These are phyloP conservation scores for Lanmaoa pseudosensibilis DNA, from an alignment of 768 basidiomycete species.

Conservation along the genomic window DNA sequence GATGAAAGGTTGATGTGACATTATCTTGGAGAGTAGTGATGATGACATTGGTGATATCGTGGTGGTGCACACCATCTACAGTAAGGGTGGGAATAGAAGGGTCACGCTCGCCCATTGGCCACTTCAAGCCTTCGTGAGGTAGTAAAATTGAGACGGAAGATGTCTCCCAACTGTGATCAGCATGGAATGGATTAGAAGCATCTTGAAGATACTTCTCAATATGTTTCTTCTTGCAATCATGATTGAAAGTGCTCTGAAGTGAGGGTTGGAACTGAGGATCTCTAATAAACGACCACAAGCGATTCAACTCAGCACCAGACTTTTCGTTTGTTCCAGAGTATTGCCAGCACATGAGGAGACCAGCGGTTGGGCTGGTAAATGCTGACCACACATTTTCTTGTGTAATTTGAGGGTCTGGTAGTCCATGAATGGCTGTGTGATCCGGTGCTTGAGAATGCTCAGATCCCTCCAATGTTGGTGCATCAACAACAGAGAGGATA, in stretches of 20 bases:
- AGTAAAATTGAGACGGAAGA: slow-evolving; percentile 5
- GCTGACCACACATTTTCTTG: neutral
- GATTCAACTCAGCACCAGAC: slow-evolving; percentile 28
- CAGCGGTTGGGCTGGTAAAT: slow-evolving; percentile 24
- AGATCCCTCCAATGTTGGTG: no score
- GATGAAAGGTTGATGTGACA: neutral
- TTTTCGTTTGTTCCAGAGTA: slow-evolving; percentile 30
- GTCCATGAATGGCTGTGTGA: neutral
- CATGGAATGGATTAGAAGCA: neutral
- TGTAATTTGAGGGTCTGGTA: neutral
- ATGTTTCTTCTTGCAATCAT: neutral
- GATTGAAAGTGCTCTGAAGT: slow-evolving; percentile 17
- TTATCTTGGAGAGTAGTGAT: neutral
- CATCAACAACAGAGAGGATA: no score
- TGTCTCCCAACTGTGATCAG: slow-evolving; percentile 1
- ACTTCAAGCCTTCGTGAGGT: neutral
- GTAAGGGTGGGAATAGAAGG: neutral
- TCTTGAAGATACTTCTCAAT: slow-evolving; percentile 4
- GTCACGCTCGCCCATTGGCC: neutral
- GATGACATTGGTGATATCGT: neutral
- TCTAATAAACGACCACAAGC: slow-evolving; percentile 29
- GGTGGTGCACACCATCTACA: neutral
- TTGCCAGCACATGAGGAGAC: slow-evolving; percentile 33
- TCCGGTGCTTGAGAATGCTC: neutral
- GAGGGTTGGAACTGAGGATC: slow-evolving; percentile 20